Base-by-base conservation (phyloP, 192 early-diverging fungal genomes). In the Irineochytrium annulatum region DNA sequence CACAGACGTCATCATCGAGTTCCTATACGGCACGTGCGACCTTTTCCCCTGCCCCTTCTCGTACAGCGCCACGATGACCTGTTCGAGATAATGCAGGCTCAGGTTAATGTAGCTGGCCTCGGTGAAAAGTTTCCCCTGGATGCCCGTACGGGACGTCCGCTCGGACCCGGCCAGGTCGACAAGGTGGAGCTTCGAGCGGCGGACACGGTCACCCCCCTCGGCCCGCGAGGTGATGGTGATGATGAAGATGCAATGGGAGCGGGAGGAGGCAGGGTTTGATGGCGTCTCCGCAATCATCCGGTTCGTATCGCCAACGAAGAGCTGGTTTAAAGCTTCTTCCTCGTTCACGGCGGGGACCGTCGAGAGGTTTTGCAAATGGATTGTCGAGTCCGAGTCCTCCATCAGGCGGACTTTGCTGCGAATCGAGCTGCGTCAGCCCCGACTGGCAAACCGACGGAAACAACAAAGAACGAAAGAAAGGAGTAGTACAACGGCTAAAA, bases 151-250 rank as follows among this genome's bases (percentile, higher is more conserved):
- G 13, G 72, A 61, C 11, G 77, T 72, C 31, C 81, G 60, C 54
- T 85, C 83, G 30, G 83, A 85, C 78, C 83, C 83, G n/a, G 81
- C 83, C 20, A 85, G 65, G 80, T 85, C 83, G n/a, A 85, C 81
- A 5, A 85, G 57, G 65, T 83, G 81, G 28, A 85, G 59, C 58
- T 85, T 85, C 27, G 70, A 70, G 43, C 71, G 52, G 24, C 83
- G 65, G 28, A 85, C 75, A 4, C 54, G 57, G 44, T 71, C 79
- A 29, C 69, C 68, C 2, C 81, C 78, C 14, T 72, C 67, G 27
- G 55, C 45, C 52, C 72, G 48, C 6, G 66, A 52, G 26, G 55
- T 55, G 34, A 83, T 57, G 4, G 56, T 57, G 6, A 85, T 66
- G 19, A 85, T 85, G 48, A 85, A 85, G 3, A 85, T 63, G 58